Evolutionary conservation across 306 rosid genomes (phyloP), one percentile per base, ranked within the genome.

Genomic region (Trifolium dubium): DNA sequence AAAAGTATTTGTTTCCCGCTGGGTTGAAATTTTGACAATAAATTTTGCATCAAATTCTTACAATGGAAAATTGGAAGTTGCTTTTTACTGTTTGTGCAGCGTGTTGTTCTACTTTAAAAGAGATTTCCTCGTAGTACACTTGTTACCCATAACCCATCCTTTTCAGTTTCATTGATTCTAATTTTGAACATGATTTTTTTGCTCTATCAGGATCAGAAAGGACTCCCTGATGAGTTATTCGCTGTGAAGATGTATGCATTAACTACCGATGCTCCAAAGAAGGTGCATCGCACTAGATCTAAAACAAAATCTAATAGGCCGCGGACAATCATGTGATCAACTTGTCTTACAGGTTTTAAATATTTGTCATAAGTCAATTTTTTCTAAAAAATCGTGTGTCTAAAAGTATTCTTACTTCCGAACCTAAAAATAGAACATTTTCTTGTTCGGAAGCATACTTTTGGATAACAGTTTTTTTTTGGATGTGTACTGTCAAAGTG

Each of bases 201-300:
- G 15, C 71, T 79, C 15, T 60, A 76, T 59, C 92, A 94, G 99
- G 97, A 94, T 81, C 99, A 94, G 80, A 85, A 31, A 83, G 97
- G 97, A 74, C 83, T 89, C 80, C 99, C 96, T 0, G 65, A 81
- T 44, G 97, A 30, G 69, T 77, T 94, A 71, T 94, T 92, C 65
- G 86, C 95, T 5, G 99, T 94, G 79, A 94, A 92, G 88, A 94
- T 92, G 86, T 92, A 94, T 76, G 99, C 96, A 46, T 82, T 94
- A 80, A 83, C 83, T 19, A 83, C 88, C 0, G 96, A 94, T 0
- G 59, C 72, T 74, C 96, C 95, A 15, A 92, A 83, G 90, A 87
- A 77, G 91, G 78, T 71, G 66, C 83, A 67, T 32, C 80, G 80
- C 13, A 32, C 83, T 41, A 88, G 81, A 85, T 87, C 89, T 69